phyloP scores from a whole-genome alignment of 2,329 filamentous ascomycete species.

The Graphilbum fragrans region DNA sequence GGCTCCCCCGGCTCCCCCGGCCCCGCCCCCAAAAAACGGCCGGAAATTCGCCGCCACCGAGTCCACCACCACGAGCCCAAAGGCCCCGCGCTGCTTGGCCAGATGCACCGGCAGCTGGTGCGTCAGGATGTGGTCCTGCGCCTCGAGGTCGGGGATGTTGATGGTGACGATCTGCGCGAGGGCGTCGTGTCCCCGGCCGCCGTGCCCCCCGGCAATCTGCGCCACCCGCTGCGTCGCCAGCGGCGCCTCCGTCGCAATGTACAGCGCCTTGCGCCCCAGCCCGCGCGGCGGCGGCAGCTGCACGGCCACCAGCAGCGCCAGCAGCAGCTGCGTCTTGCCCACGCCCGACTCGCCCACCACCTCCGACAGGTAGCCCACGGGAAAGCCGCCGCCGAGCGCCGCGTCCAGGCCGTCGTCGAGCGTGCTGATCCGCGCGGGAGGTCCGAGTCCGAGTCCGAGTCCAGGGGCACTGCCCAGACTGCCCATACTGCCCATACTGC shows the following conservation, averaged over 20 bases:
- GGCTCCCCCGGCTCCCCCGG: constrained; percentile 18
- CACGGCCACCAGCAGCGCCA: constrained; percentile 70
- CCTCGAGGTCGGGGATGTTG: constrained; percentile 78
- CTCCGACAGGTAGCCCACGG: constrained; percentile 72
- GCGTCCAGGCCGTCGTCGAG: constrained; percentile 62
- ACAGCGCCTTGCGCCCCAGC: constrained; percentile 63
- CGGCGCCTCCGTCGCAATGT: constrained; percentile 85
- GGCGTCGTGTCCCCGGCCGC: constrained; percentile 15
- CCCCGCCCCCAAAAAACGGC: constrained; percentile 60
- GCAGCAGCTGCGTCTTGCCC: constrained; percentile 89
- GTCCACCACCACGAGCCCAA: constrained; percentile 79
- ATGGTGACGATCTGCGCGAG: constrained; percentile 70
- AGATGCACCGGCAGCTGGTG: constrained; percentile 75
- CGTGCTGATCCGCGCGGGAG: constrained; percentile 59
- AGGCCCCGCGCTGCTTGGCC: constrained; percentile 46
- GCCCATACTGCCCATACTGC: constrained; percentile 52
- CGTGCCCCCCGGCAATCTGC: constrained; percentile 60
- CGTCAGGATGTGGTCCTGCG: constrained; percentile 86
- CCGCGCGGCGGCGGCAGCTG: constrained; percentile 69
- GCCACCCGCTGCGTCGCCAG: constrained; percentile 70
- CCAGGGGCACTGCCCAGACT: constrained; percentile 12
- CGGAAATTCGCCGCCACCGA: constrained; percentile 93
- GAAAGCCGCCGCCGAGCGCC: constrained; percentile 70
- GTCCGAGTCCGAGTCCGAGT: background rate
- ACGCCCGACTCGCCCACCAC: constrained; percentile 86